Base-by-base conservation (phyloP, 352 stramenopile genomes). In the Globisporangium heterothallicum region DNA sequence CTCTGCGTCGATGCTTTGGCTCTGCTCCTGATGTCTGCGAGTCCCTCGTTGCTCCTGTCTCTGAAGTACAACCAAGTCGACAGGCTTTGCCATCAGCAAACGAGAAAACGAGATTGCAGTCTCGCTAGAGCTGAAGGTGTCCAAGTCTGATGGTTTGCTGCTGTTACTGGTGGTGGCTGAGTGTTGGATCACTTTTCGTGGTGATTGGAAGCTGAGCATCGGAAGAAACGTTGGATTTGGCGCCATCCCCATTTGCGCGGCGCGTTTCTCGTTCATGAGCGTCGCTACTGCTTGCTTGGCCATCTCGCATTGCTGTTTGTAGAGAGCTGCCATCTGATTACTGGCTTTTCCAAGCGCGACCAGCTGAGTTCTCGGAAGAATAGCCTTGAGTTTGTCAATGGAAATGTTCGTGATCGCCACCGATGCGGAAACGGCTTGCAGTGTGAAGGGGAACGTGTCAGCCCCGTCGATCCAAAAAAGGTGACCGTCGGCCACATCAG, bases 401-500 rank as follows among this genome's bases (percentile, higher is more conserved):
- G 67, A 54, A 52, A 87, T 71, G 22, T 44, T 63, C 1, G 70
- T 68, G 45, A 83, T 60, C 3, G 64, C 71, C 10, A 78, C 72
- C 0, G 60, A 56, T 14, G 74, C 66, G 0, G 76, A 85, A 8
- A 79, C 59, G 13, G 64, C 60, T n/a, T 79, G 53, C n/a, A 87
- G 26, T 6, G 56, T 70, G 50, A 82, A 80, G 2, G 69, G 72
- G 26, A 53, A 46, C 0, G 49, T 22, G 16, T 48, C 44, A 0
- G 25, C n/a, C n/a, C n/a, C 51, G n/a, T 85, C 60, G 29, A 85
- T 57, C 72, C 71, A 87, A 36, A 84, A 82, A 6, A 84, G 47
- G 38, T 87, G 74, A 1, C 76, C 74, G 5, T 48, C 55, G n/a
- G 34, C 52, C 5, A 85, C 74, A 35, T 87, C 67, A 10, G 70